Evolutionary conservation across 805 yeast species (phyloP).

Genomic region (Sugiyamaella qingdaonensis): DNA sequence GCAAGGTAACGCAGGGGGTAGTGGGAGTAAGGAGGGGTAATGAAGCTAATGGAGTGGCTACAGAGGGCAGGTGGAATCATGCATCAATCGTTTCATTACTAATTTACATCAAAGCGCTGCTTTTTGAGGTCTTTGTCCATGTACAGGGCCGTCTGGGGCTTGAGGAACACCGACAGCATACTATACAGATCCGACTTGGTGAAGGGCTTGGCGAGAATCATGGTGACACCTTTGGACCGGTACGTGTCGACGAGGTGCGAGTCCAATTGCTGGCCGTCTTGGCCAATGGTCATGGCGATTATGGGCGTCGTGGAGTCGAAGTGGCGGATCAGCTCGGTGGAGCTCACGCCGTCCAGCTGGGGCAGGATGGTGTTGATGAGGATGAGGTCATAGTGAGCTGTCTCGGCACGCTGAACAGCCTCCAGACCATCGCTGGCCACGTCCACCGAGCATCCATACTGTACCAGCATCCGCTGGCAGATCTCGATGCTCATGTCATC

Average conservation of each 20-base stretch:
- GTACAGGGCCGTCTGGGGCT: neutral
- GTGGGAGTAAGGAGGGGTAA: too few species aligned
- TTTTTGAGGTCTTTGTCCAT: constrained; percentile 2
- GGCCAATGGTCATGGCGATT: constrained; percentile 37
- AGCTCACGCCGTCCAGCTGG: constrained; percentile 57
- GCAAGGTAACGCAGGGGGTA: too few species aligned
- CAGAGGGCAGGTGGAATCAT: too few species aligned
- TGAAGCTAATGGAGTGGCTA: too few species aligned
- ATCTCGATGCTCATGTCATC: constrained; percentile 65
- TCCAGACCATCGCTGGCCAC: constrained; percentile 89
- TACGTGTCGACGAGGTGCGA: constrained; percentile 37
- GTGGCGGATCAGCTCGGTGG: constrained; percentile 75
- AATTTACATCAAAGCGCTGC: constrained; percentile 3
- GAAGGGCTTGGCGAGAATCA: constrained; percentile 90
- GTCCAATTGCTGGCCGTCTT: constrained; percentile 5
- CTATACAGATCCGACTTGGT: constrained; percentile 78
- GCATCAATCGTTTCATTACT: neutral
- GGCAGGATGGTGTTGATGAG: constrained; percentile 58
- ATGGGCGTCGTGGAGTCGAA: constrained; percentile 85
- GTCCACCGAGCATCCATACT: constrained; percentile 89
- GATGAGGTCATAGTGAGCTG: constrained; percentile 44
- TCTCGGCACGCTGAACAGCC: constrained; percentile 84
- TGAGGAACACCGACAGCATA: constrained; percentile 41
- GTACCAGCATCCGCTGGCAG: constrained; percentile 74
- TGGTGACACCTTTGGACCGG: constrained; percentile 85